Conservation (phyloP, 2,329 filamentous ascomycete genomes). For the Claviceps citrina region DNA sequence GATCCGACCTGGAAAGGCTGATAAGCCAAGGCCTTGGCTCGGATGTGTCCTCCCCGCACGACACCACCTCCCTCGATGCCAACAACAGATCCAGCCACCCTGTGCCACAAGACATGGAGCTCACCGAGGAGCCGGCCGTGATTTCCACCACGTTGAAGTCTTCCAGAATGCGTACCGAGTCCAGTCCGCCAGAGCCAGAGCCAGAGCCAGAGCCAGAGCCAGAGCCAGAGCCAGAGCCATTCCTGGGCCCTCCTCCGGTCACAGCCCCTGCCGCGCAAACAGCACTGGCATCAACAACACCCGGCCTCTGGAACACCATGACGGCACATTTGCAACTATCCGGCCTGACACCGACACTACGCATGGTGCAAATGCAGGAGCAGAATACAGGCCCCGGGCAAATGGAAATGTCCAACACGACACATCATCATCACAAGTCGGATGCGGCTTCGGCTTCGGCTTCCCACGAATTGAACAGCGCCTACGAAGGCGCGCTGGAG, state of each 20-base stretch:
- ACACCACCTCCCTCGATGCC: slow-evolving; percentile 3
- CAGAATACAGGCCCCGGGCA: slow-evolving; percentile 6
- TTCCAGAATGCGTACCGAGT: background rate
- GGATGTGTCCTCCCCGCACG: slow-evolving; percentile 8
- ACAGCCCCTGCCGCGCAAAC: background rate
- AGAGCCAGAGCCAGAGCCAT: too few relatives aligned
- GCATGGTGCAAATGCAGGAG: background rate
- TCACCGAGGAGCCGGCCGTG: slow-evolving; percentile 16
- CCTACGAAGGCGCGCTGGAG: slow-evolving; percentile 33
- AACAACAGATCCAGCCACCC: slow-evolving; percentile 1
- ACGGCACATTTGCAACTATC: background rate
- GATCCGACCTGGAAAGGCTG: slow-evolving; percentile 34
- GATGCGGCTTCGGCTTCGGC: too few relatives aligned
- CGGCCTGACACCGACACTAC: background rate
- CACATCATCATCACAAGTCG: too few relatives aligned
- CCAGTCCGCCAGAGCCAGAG: background rate
- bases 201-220: too few relatives aligned
- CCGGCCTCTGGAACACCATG: slow-evolving; percentile 1
- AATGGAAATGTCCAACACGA: slow-evolving; percentile 7
- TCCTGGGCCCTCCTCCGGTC: background rate
- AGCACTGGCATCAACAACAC: background rate
- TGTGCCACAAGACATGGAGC: slow-evolving; percentile 12
- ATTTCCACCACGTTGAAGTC: slow-evolving; percentile 4
- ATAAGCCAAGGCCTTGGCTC: slow-evolving; percentile 28
- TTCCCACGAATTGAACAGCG: slow-evolving; percentile 30